These are phyloP conservation scores for Aurinia saxatilis DNA, from an alignment of 345 rosid species.

Conservation along the genomic window DNA sequence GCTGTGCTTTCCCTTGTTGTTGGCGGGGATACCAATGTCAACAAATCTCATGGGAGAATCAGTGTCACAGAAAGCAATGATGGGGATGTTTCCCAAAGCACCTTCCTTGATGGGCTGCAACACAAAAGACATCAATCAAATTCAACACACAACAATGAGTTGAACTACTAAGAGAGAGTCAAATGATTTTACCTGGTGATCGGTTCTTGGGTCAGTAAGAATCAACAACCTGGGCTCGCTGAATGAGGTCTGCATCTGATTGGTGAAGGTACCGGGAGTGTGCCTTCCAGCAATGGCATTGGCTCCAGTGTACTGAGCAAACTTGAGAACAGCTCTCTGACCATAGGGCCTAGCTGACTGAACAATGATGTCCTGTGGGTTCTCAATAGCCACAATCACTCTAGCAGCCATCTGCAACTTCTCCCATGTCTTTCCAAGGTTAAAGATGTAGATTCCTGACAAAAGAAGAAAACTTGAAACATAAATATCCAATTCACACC, in stretches of 20 bases:
- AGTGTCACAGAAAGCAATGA: constrained; percentile 93
- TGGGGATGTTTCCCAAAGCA: constrained; percentile 91
- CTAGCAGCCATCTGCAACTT: constrained; percentile 84
- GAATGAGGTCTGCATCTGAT: constrained; percentile 87
- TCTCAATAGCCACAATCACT: constrained; percentile 79
- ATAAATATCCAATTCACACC: no score
- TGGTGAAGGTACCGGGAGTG: constrained; percentile 98
- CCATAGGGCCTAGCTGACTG: constrained; percentile 98
- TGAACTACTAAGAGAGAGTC: neutral
- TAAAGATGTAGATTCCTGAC: constrained; percentile 77
- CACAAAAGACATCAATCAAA: neutral
- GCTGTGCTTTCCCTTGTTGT: constrained; percentile 95
- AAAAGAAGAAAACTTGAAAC: neutral
- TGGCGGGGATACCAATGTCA: constrained; percentile 93
- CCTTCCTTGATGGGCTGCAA: constrained; percentile 94
- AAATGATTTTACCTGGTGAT: constrained; percentile 68
- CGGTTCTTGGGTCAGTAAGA: constrained; percentile 96
- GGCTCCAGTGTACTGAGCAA: constrained; percentile 93
- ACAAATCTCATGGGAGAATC: constrained; percentile 93
- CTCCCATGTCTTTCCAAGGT: constrained; percentile 94
- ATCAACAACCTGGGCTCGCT: constrained; percentile 81
- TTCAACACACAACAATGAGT: neutral
- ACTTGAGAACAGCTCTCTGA: constrained; percentile 90
- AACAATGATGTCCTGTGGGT: constrained; percentile 87
- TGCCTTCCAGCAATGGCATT: constrained; percentile 98